Conservation (phyloP, 495 filamentous ascomycete genomes). For the Aspergillus sparsus region DNA sequence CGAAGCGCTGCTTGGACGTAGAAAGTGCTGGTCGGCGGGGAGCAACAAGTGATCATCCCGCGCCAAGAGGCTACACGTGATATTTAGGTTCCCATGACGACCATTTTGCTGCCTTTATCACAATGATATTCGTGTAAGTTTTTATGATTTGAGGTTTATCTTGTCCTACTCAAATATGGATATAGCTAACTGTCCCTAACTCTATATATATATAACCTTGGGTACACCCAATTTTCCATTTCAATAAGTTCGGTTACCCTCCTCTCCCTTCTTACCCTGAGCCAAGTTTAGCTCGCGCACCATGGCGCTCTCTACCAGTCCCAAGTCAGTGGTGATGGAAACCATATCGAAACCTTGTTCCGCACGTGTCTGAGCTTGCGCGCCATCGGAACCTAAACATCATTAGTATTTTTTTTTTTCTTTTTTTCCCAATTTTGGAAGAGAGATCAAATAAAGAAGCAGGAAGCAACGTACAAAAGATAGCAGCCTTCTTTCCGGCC, state of each 20-base stretch:
- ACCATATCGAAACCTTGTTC: slow-evolving; percentile 80
- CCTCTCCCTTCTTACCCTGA: slow-evolving; percentile 11
- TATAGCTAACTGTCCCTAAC: too few species aligned
- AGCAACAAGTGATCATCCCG: too few species aligned
- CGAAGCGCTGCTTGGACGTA: slow-evolving; percentile 15
- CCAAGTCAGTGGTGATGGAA: slow-evolving; percentile 61
- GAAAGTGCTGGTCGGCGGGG: slow-evolving; percentile 4
- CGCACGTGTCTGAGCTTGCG: slow-evolving; percentile 62
- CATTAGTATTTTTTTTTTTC: background rate
- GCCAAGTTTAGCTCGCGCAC: slow-evolving; percentile 36
- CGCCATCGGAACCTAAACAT: slow-evolving; percentile 51
- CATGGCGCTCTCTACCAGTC: slow-evolving; percentile 46
- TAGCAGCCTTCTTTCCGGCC: slow-evolving; percentile 74
- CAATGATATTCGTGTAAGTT: too few species aligned
- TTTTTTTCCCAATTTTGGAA: background rate
- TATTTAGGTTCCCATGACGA: too few species aligned
- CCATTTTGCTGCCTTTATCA: too few species aligned
- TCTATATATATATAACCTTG: too few species aligned
- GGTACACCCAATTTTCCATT: too few species aligned
- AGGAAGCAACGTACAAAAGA: slow-evolving; percentile 59
- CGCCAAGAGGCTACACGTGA: too few species aligned
- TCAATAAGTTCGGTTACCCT: slow-evolving; percentile 14
- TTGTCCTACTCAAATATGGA: too few species aligned
- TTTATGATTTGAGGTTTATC: too few species aligned
- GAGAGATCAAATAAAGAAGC: background rate